A percentile compares a stretch with the other conserved stretches of the same genome.
Conservation (phyloP, 2,329 filamentous ascomycete genomes). For the Colletotrichum sp. region DNA sequence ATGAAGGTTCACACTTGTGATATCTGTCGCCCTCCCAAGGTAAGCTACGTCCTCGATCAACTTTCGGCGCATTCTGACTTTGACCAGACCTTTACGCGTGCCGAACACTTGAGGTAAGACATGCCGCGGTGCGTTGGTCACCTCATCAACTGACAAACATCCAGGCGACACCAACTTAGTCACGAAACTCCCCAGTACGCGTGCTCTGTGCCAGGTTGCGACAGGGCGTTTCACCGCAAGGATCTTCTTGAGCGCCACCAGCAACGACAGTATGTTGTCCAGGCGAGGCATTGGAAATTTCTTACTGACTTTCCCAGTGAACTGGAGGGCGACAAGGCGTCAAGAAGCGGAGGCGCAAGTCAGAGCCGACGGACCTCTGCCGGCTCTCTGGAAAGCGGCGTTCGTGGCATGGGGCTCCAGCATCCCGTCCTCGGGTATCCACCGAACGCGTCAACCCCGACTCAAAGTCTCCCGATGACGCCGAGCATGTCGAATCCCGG, state of each 20-base stretch:
- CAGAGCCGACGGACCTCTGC: constrained; percentile 19
- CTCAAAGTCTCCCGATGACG: constrained; percentile 13
- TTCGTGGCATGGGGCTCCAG: constrained; percentile 1
- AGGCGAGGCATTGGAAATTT: background rate
- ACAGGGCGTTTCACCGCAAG: constrained; percentile 61
- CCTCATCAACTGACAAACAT: background rate
- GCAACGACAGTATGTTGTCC: constrained; percentile 50
- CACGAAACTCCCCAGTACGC: constrained; percentile 58
- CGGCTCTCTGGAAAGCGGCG: constrained; percentile 12
- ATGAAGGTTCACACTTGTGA: constrained; percentile 63
- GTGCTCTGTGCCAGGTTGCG: constrained; percentile 60
- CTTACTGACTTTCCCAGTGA: constrained; percentile 15
- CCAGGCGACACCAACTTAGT: constrained; percentile 65
- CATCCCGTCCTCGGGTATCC: constrained; percentile 15
- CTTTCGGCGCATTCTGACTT: background rate
- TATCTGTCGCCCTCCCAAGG: constrained; percentile 56
- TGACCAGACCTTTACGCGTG: constrained; percentile 63
- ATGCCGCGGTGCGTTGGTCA: background rate
- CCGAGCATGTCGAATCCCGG: constrained; percentile 12
- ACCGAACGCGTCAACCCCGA: background rate
- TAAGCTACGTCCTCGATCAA: constrained; percentile 28
- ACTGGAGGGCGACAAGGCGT: constrained; percentile 19
- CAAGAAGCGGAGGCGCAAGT: constrained; percentile 5
- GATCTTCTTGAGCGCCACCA: constrained; percentile 65
- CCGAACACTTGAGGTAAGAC: constrained; percentile 64